phyloP scores from a whole-genome alignment of 2,329 filamentous ascomycete genomes.

The Ceratocystis ficicola region DNA sequence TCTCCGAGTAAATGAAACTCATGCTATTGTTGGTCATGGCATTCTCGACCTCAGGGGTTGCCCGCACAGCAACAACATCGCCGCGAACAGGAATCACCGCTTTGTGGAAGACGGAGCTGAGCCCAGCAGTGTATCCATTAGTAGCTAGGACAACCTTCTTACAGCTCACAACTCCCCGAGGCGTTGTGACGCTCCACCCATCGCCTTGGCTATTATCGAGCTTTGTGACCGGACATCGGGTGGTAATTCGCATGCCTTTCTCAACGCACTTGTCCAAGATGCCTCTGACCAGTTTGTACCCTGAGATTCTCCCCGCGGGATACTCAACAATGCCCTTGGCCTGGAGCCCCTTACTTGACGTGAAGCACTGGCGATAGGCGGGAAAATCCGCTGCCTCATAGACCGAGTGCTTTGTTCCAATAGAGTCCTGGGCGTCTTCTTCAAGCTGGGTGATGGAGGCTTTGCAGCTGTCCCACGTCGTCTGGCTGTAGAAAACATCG shows the following conservation, averaged over 20 bases:
- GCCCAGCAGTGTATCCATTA: slow-evolving; percentile 27
- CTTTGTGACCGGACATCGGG: slow-evolving; percentile 16
- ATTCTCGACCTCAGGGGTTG: slow-evolving; percentile 4
- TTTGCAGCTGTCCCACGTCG: slow-evolving; percentile 17
- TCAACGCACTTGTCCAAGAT: slow-evolving; percentile 18
- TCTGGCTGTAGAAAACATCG: slow-evolving; percentile 18
- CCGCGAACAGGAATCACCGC: slow-evolving; percentile 25
- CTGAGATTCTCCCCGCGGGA: slow-evolving; percentile 19
- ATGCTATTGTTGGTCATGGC: slow-evolving; percentile 33
- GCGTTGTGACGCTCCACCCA: slow-evolving; percentile 23
- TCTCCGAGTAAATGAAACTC: slow-evolving; percentile 44
- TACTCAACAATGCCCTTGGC: slow-evolving; percentile 18
- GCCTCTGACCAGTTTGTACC: slow-evolving; percentile 18
- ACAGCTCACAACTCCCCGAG: slow-evolving; percentile 24
- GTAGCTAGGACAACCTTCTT: slow-evolving; percentile 26
- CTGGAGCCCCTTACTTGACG: slow-evolving; percentile 4
- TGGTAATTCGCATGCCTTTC: slow-evolving; percentile 15
- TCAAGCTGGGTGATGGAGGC: slow-evolving; percentile 13
- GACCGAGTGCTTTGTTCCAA: not conserved
- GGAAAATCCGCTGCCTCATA: slow-evolving; percentile 8
- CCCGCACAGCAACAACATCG: slow-evolving; percentile 17
- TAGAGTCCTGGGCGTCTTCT: not conserved
- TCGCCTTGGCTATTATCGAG: not conserved
- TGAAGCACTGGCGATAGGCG: slow-evolving; percentile 8
- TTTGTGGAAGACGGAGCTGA: slow-evolving; percentile 21